Conservation (phyloP, 257 asterid genomes). For the Solanum pinnatisectum region DNA sequence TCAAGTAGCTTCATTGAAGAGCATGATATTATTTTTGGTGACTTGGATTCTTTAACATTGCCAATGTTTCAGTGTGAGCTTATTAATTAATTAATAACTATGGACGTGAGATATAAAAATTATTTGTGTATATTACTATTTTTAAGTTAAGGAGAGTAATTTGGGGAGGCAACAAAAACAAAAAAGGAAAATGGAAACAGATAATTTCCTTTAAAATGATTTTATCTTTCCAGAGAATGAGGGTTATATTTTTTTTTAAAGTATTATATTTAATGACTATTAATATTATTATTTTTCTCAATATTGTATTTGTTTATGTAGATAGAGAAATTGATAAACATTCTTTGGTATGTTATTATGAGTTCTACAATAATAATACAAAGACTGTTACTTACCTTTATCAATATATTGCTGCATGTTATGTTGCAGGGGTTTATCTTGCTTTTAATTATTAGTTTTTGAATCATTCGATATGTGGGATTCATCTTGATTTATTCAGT, state of each 20-base stretch:
- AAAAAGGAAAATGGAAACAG: not conserved
- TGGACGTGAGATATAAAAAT: not conserved
- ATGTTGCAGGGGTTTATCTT: not conserved
- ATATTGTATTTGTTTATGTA: slow-evolving; percentile 3
- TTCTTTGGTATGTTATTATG: not conserved
- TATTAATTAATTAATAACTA: not conserved
- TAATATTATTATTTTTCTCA: not conserved
- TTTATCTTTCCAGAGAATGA: not conserved
- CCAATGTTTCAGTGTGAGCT: slow-evolving; percentile 60
- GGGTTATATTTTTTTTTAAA: not conserved
- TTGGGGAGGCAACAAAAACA: not conserved
- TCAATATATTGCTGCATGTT: not conserved
- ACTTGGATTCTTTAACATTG: slow-evolving; percentile 37
- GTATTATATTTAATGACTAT: not conserved
- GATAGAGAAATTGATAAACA: not conserved
- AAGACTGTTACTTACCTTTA: not conserved
- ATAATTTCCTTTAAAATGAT: slow-evolving; percentile 1
- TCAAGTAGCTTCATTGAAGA: slow-evolving; percentile 47
- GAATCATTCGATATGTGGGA: not conserved
- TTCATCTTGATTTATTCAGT: not conserved
- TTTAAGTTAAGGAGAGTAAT: not conserved
- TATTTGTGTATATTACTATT: not conserved
- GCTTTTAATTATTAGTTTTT: not conserved
- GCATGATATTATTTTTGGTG: slow-evolving; percentile 57
- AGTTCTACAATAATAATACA: not conserved